phyloP scores from a whole-genome alignment of 1,284 basidiomycete genomes.

The Sporisorium sorghi region DNA sequence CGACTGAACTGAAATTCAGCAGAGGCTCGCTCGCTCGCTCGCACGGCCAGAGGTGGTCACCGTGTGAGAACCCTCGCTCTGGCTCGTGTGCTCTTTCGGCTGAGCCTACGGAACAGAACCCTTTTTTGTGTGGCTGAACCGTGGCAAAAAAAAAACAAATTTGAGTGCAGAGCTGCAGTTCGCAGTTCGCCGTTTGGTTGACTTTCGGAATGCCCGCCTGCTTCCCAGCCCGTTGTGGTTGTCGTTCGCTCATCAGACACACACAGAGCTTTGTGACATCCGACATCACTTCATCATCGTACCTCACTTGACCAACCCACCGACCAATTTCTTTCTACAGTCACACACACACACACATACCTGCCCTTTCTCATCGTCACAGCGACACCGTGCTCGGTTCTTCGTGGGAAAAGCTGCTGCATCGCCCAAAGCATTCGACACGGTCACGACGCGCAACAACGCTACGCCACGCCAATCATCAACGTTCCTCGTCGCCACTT shows the following conservation, averaged over 20 bases:
- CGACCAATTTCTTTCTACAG: not conserved
- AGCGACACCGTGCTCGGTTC: too few relatives aligned
- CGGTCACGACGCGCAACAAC: not conserved
- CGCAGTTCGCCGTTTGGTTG: not conserved
- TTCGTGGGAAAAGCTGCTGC: too few relatives aligned
- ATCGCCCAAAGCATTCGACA: too few relatives aligned
- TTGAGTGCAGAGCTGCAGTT: not conserved
- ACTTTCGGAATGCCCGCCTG: not conserved
- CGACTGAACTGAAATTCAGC: too few relatives aligned
- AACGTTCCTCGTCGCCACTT: not conserved
- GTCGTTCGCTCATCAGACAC: too few relatives aligned
- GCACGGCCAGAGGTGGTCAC: conserved; percentile 8
- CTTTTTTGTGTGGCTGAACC: conserved; percentile 2
- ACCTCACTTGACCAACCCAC: not conserved
- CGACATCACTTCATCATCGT: too few relatives aligned
- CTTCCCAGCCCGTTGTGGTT: too few relatives aligned
- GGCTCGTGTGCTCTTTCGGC: too few relatives aligned
- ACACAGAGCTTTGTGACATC: too few relatives aligned
- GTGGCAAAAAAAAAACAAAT: conserved; percentile 1
- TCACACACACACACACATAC: not conserved
- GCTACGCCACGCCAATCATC: not conserved
- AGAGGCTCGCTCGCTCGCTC: not conserved
- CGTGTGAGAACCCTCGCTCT: not conserved
- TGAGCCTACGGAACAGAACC: not conserved
- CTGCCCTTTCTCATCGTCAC: not conserved